These are phyloP conservation scores for Bryoerythrophyllum caledonicum DNA, from an alignment of 225 moss, liverwort and hornwort species.

Conservation along the genomic window DNA sequence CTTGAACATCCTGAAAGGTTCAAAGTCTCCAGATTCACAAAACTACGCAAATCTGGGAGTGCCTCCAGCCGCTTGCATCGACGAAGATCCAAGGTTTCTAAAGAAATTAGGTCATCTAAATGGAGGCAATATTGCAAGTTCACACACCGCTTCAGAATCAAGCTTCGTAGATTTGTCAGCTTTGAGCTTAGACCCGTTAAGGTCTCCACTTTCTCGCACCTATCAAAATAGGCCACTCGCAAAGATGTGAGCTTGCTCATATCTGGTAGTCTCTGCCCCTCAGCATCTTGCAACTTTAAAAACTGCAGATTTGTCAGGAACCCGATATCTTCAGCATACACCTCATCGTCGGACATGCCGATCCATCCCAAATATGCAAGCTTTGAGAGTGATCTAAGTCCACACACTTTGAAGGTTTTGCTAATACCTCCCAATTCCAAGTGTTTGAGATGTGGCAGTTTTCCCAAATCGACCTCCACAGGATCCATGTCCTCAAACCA, in stretches of 20 bases:
- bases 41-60: too few relatives aligned
- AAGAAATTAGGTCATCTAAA: background rate
- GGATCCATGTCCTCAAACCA: too few relatives aligned
- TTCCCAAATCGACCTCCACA: background rate
- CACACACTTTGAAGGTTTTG: background rate
- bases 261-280: background rate
- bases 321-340: too few relatives aligned
- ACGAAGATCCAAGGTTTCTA: background rate
- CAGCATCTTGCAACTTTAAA: background rate
- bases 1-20: too few relatives aligned
- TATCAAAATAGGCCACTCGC: background rate
- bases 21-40: too few relatives aligned
- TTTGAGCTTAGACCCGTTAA: background rate
- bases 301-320: too few relatives aligned
- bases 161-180: background rate
- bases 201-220: background rate
- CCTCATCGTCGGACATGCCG: too few relatives aligned
- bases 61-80: too few relatives aligned
- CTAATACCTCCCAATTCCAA: background rate
- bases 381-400: background rate
- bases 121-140: background rate
- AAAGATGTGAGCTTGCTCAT: background rate
- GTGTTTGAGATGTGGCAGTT: background rate
- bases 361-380: too few relatives aligned
- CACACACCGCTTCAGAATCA: background rate